Base-by-base conservation (phyloP, 1,139 yeast genomes). In the Ogataea hybrid region DNA sequence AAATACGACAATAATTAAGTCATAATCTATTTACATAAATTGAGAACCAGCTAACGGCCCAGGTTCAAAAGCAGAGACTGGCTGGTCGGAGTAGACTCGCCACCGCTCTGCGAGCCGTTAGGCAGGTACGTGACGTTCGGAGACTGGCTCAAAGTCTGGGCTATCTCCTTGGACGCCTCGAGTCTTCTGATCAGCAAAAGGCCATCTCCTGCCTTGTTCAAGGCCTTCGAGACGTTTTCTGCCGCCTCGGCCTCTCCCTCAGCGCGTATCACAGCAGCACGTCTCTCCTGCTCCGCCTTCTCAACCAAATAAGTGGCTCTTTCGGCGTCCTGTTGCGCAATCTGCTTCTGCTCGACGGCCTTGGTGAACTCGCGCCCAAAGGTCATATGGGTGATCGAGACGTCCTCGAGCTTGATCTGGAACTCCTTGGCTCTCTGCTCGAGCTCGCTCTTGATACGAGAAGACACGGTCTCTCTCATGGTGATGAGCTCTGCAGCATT, bases 241-340 rank as follows among this genome's bases (percentile, higher is more conserved):
- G 97, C 99, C 44, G 96, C 88, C 67, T 94, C 98, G 32, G 98
- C 98, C 69, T 94, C 99, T 67, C 98, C 99, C 68, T 94, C 98
- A 20, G 99, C 99, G 57, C 97, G 80, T 52, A 92, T 92, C 57
- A 94, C 89, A 43, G 86, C 74, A 4, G 98, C 98, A 64, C 84
- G 90, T 64, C 95, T 81, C 67, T 92, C 97, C 68, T 94, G 99
- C 66, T 92, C 97, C 5, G 98, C 98, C 65, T 84, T 86, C 62
- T 90, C 97, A 40, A 94, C 99, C 48, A 89, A 74, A 64, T 80
- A 94, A 60, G 86, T 84, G 46, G 97, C 97, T 57, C 98, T 79
- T 70, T 94, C 98, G 18, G 99, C 97, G 62, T 94, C 98, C 68
- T 94, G 98, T 70, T 92, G 98, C 25, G 98, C 98, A 67, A 94